Base-by-base conservation (phyloP, 257 asterid species). In the Osmanthus fragrans region DNA sequence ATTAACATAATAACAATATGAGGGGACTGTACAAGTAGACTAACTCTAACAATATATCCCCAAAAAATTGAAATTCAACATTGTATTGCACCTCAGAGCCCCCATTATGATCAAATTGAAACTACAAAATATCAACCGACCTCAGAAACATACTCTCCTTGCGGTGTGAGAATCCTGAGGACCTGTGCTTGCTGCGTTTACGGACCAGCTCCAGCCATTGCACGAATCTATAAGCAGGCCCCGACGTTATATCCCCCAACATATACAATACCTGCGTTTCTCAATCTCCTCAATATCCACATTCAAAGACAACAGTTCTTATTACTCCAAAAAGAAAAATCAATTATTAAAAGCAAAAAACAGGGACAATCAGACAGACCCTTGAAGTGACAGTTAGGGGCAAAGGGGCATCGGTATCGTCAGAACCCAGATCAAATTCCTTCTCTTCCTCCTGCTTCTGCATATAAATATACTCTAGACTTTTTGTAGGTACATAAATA, bases 121-220 rank as follows among this genome's bases (percentile, higher is more conserved):
- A 78, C 69, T 65, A 69, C 18, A 47, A 56, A 25, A 29, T 21
- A 79, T 37, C 42, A 76, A 82, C 71, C 42, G 69, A 94, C 99
- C 99, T 90, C 84, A 90, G 7, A 87, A 87, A 91, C 94, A 93
- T 86, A 77, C 89, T 87, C 88, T 82, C 88, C 4, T 74, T 65
- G 73, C 80, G 84, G 72, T 81, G 88, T 67, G 99, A 97, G 85
- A 93, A 90, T n/a, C 97, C 97, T 0, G 99, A 96, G 80, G 96
- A 88, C 77, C 96, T 90, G 80, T 86, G 85, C 85, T 82, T 90
- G 79, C 94, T 95, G 65, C 99, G 93, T 81, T 89, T 92, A 64
- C 99, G 97, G n/a, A 92, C 99, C 78, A 92, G 92, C 83, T 93
- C 99, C 88, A 96, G 86, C 99, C 99, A 96, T 90, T 96, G 97